These are phyloP conservation scores for Cercospora janseana DNA, from an alignment of 2,329 filamentous ascomycete species.

Conservation along the genomic window DNA sequence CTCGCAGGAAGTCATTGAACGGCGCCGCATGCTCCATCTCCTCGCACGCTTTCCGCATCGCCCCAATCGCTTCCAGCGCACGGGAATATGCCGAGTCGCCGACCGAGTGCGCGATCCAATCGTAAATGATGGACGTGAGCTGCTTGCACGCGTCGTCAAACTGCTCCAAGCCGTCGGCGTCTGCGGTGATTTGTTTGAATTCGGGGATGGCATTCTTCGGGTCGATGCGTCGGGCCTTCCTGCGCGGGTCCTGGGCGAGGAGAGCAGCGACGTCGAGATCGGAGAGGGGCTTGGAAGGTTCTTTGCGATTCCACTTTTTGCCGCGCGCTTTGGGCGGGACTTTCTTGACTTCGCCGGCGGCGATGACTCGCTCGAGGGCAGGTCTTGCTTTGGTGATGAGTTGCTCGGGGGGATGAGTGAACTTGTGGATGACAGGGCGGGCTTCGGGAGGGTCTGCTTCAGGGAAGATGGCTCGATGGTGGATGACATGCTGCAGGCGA, in stretches of 20 bases:
- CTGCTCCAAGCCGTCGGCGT: conserved; percentile 58
- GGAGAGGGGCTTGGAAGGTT: conserved; percentile 77
- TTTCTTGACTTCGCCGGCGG: conserved; percentile 78
- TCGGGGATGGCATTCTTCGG: conserved; percentile 79
- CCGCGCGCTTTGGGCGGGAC: conserved; percentile 46
- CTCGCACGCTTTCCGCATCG: conserved; percentile 74
- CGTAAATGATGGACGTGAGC: conserved; percentile 68
- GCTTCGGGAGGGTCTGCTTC: conserved; percentile 61
- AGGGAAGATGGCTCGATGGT: conserved; percentile 74
- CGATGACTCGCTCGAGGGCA: conserved; percentile 62
- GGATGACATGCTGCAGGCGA: conserved; percentile 80
- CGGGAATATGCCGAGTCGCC: conserved; percentile 72
- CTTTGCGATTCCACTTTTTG: conserved; percentile 56
- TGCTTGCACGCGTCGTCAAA: conserved; percentile 70
- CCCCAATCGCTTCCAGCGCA: conserved; percentile 71
- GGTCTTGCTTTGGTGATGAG: conserved; percentile 60
- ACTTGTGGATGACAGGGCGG: conserved; percentile 66
- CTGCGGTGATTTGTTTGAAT: conserved; percentile 74
- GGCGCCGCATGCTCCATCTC: conserved; percentile 70
- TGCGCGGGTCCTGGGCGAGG: conserved; percentile 55
- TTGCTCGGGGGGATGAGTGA: conserved; percentile 68
- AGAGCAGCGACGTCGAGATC: conserved; percentile 83
- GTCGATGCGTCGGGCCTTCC: conserved; percentile 56
- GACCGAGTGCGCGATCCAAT: conserved; percentile 68
- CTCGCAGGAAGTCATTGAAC: conserved; percentile 72